Evolutionary conservation across 2,329 filamentous ascomycete species (phyloP), one percentile per base, ranked within the genome.

Genomic region (Ophiostoma ulmi): DNA sequence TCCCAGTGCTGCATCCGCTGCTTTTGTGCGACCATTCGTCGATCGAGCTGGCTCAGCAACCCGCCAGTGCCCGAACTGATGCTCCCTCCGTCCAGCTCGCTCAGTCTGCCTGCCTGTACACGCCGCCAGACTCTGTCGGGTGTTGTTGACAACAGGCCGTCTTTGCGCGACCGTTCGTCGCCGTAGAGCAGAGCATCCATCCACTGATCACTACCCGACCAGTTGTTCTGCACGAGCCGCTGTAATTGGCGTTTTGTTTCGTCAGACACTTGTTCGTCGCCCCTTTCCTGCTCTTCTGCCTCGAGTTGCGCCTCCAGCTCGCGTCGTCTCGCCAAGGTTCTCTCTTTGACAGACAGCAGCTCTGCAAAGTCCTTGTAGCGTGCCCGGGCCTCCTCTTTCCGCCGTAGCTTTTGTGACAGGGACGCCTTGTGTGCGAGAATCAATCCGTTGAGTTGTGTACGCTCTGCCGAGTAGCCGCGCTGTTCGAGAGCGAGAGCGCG

Each of bases 141-240:
- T 0, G 87, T 82, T 48, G 84, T 84, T 1, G 85, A 84, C 17
- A 97, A 78, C n/a, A 95, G 81, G 0, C 83, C 85, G 72, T 91
- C 90, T 41, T 82, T 85, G 36, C 81, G 81, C 22, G 64, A 55
- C 55, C 68, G 31, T 26, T 83, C 81, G 65, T 92, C 89, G 1
- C 91, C 91, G 68, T 89, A 83, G 0, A 95, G 78, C 26, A 97
- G 80, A 1, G 87, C 83, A 67, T 92, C 86, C 75, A 92, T 85
- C 90, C 93, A 94, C 70, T 87, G 85, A 72, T 90, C 86, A 75
- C 90, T 88, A 1, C 92, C 93, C 17, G 91, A 83, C 93, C 93
- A 97, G 74, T 93, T 92, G 72, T 89, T 88, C 48, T 85, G 84
- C 39, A 93, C 80, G 2, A 85, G 83, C 61, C 85, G 86, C 75